These are phyloP conservation scores for Malassezia obtusa DNA, from an alignment of 1,284 basidiomycete species.

Conservation along the genomic window DNA sequence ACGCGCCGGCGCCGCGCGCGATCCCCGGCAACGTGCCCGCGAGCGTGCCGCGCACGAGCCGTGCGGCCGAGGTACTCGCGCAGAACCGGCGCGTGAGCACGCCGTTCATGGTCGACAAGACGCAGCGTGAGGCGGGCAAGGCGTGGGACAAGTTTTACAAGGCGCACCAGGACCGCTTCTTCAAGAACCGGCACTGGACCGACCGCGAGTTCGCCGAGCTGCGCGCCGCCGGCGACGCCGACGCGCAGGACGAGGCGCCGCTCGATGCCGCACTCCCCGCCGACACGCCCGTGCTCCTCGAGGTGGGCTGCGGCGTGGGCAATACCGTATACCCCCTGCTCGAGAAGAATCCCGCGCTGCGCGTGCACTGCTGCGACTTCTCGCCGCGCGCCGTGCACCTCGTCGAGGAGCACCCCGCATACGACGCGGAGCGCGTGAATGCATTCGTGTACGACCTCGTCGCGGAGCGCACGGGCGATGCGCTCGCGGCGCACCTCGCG, in stretches of 20 bases:
- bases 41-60: not conserved
- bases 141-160: constrained; percentile 50
- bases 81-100: constrained; percentile 30
- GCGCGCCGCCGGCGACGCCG: not conserved
- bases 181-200: constrained; percentile 50
- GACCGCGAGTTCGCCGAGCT: constrained; percentile 35
- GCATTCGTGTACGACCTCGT: constrained; percentile 48
- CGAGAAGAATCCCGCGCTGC: constrained; percentile 22
- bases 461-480: not conserved
- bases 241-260: constrained; percentile 11
- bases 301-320: constrained; percentile 47
- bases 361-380: constrained; percentile 46
- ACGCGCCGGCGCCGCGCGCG: not conserved
- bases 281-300: constrained; percentile 26
- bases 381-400: constrained; percentile 39
- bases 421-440: constrained; percentile 30
- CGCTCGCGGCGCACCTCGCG: constrained; percentile 1
- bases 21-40: constrained; percentile 8
- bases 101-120: constrained; percentile 32
- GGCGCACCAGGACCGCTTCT: constrained; percentile 42
- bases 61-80: constrained; percentile 14
- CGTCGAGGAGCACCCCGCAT: constrained; percentile 33
- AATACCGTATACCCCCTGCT: constrained; percentile 44
- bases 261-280: constrained; percentile 1
- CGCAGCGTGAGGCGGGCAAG: constrained; percentile 29